These are phyloP conservation scores for Penicillium aurantiogriseum DNA, from an alignment of 2,329 filamentous ascomycete species.

Conservation along the genomic window DNA sequence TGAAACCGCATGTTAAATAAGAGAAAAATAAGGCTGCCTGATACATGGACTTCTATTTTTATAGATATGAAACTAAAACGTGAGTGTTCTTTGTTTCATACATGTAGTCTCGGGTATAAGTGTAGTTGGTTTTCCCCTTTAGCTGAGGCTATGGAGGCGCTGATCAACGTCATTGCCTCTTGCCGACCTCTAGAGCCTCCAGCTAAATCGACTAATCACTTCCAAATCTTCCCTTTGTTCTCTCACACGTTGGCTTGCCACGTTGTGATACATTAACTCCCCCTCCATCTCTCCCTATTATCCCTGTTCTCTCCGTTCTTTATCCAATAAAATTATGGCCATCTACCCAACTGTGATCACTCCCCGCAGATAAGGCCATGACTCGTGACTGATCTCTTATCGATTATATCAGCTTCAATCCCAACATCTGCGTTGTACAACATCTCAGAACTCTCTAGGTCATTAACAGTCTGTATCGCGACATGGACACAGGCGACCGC, in stretches of 20 bases:
- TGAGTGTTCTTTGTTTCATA: neutral
- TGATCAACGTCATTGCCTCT: conserved; percentile 10
- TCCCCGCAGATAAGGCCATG: conserved; percentile 25
- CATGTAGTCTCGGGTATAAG: neutral
- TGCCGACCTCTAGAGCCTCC: neutral
- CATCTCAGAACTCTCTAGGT: neutral
- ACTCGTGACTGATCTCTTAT: conserved; percentile 21
- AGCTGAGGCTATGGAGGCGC: neutral
- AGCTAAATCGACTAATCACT: neutral
- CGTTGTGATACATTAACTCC: neutral
- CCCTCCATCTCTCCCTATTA: neutral
- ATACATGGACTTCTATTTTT: conserved; percentile 1
- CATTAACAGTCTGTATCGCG: neutral
- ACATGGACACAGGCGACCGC: conserved; percentile 56
- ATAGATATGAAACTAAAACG: neutral
- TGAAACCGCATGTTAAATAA: neutral
- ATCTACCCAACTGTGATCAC: conserved; percentile 8
- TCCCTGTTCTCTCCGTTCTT: neutral
- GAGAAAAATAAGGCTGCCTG: neutral
- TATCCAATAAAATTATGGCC: neutral
- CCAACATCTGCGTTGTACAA: conserved; percentile 5
- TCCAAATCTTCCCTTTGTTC: neutral
- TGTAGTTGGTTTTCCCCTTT: neutral
- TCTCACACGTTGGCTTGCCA: neutral
- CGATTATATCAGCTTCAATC: conserved; percentile 10